Evolutionary conservation across 2,329 filamentous ascomycete genomes (phyloP), one percentile per base, ranked within the genome.

Genomic region (Fusarium sp.): DNA sequence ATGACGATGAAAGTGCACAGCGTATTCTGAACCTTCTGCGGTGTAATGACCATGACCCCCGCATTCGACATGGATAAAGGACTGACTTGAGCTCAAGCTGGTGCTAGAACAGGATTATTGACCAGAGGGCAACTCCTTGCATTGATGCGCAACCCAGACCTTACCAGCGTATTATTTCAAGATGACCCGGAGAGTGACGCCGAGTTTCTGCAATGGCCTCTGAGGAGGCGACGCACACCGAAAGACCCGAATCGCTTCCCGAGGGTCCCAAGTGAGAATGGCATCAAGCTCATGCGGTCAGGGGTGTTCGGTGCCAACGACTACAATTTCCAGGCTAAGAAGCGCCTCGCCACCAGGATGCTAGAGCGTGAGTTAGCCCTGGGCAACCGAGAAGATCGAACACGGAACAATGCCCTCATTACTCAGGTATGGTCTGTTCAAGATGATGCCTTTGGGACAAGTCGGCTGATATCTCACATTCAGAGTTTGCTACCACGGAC

Each of bases 361-460:
- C 86, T 98, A 72, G 92, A 93, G 78, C 89, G 95, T 46, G 94
- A 98, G 78, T 81, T 98, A 36, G 95, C 93, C 0, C 77, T 92
- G n/a, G 90, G 90, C 15, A 84, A 86, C 52, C 86, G 87, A 7
- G 83, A 87, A 4, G 87, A 88, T 56, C 88, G 87, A 60, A 87
- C 85, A 63, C 83, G 89, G n/a, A 91, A 90, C 64, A 86, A 88
- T 52, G 83, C 82, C 52, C 82, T 95, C 23, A 89, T 97, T 74
- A 88, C 87, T 47, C 92, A 94, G 82, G 90, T 91, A 78, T 65
- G 82, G 8, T 11, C 9, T 15, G 7, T 37, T 34, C 12, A 12
- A 43, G 37, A 10, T 10, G 18, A 39, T 23, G 11, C 6, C 12
- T 16, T 48, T 28, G 7, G 16, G 39, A 27, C n/a, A 13, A n/a